These are phyloP conservation scores for Pleurotus sapidus DNA, from an alignment of 768 basidiomycete genomes.

Conservation along the genomic window DNA sequence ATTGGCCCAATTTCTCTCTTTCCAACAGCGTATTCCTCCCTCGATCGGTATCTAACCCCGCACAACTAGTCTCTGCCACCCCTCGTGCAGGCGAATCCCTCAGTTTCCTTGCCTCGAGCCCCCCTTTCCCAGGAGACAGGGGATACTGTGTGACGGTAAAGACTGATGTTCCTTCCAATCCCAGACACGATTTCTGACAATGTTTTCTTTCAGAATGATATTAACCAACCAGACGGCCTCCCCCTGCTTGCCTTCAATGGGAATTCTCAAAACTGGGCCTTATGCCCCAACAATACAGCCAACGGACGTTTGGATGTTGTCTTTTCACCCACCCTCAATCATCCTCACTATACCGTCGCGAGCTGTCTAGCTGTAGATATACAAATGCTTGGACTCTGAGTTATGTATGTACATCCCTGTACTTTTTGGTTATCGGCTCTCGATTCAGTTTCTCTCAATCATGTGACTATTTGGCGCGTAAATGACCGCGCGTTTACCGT, in stretches of 20 bases:
- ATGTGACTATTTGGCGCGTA: background rate
- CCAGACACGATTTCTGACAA: too few relatives aligned
- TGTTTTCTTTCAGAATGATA: conserved; percentile 1
- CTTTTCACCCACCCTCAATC: conserved; percentile 38
- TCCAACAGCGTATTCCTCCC: conserved; percentile 38
- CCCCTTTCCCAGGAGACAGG: conserved; percentile 40
- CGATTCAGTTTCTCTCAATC: background rate
- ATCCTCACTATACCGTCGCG: conserved; percentile 36
- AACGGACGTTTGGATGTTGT: conserved; percentile 40
- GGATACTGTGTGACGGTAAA: conserved; percentile 36
- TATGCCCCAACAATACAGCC: conserved; percentile 39
- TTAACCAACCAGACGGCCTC: conserved; percentile 20
- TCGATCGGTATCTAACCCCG: conserved; percentile 32
- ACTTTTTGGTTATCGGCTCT: background rate
- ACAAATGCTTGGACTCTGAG: conserved; percentile 19
- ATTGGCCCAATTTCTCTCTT: conserved; percentile 37
- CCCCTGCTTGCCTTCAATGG: conserved; percentile 36
- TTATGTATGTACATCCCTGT: background rate
- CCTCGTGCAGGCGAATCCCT: conserved; percentile 39
- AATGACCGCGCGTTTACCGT: background rate
- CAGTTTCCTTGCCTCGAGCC: conserved; percentile 41
- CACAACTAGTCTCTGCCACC: conserved; percentile 35
- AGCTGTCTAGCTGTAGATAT: conserved; percentile 36
- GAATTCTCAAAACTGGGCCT: conserved; percentile 35
- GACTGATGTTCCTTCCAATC: conserved; percentile 5